Evolutionary conservation across 2,329 filamentous ascomycete genomes (phyloP).

Genomic region (Sarocladiaceae sp.): DNA sequence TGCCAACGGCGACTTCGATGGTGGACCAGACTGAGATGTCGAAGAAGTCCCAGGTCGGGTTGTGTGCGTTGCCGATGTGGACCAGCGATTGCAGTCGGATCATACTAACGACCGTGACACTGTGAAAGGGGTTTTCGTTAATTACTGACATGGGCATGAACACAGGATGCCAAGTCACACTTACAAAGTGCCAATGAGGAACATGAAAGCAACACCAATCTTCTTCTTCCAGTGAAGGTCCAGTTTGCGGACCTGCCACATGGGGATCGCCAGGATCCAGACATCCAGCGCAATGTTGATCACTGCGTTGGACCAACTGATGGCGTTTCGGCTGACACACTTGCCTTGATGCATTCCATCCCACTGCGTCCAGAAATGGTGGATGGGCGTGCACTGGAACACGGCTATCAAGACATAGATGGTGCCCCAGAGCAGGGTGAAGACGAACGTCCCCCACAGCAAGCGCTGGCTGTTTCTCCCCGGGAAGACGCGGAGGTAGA

Average conservation of each 20-base stretch:
- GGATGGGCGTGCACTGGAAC: constrained; percentile 42
- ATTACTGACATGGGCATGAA: background rate
- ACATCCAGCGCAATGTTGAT: constrained; percentile 43
- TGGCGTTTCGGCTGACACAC: constrained; percentile 38
- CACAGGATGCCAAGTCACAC: background rate
- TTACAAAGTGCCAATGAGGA: constrained; percentile 8
- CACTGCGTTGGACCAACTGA: constrained; percentile 41
- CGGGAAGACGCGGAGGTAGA: constrained; percentile 47
- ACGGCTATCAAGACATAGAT: constrained; percentile 32
- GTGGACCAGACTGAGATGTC: constrained; percentile 16
- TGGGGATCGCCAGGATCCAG: constrained; percentile 40
- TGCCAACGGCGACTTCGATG: constrained; percentile 18
- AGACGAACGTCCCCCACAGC: constrained; percentile 30
- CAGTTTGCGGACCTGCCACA: constrained; percentile 31
- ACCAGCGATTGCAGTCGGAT: constrained; percentile 15
- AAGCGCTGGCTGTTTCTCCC: constrained; percentile 24
- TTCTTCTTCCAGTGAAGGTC: constrained; percentile 38
- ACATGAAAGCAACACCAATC: constrained; percentile 18
- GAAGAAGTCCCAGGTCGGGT: constrained; percentile 16
- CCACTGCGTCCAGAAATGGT: constrained; percentile 44
- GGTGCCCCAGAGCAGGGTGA: constrained; percentile 29
- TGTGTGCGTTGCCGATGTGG: constrained; percentile 11
- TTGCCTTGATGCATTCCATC: constrained; percentile 35
- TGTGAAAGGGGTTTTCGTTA: constrained; percentile 5
- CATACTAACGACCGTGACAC: constrained; percentile 19